phyloP scores from a whole-genome alignment of 495 filamentous ascomycete species.

The Trichoderma gamsii region DNA sequence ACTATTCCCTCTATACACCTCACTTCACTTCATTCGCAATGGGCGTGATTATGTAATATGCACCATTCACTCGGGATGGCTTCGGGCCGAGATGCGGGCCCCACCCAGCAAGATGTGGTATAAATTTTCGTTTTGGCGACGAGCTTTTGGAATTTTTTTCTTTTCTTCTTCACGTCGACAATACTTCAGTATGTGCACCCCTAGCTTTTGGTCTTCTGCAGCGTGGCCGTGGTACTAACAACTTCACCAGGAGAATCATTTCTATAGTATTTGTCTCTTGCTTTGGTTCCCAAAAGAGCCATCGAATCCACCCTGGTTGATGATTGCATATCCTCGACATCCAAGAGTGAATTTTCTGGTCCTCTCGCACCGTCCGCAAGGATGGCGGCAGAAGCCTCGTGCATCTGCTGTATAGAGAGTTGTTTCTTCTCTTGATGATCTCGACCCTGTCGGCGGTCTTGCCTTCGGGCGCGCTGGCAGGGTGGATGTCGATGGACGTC shows the following conservation, averaged over 20 bases:
- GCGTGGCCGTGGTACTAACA: background rate
- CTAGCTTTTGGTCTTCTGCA: conserved; percentile 20
- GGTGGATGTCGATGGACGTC: conserved; percentile 59
- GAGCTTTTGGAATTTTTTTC: conserved; percentile 25
- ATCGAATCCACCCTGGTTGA: conserved; percentile 60
- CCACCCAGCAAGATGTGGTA: conserved; percentile 20
- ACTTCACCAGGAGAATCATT: conserved; percentile 65
- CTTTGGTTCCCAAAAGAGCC: conserved; percentile 69
- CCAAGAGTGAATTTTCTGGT: conserved; percentile 53
- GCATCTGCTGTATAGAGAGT: conserved; percentile 45
- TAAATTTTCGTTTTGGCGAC: conserved; percentile 25
- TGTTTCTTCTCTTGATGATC: conserved; percentile 43
- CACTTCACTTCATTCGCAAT: too few relatives aligned
- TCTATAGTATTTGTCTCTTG: conserved; percentile 80
- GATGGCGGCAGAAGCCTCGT: conserved; percentile 35
- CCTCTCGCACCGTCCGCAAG: conserved; percentile 47
- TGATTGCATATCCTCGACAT: conserved; percentile 52
- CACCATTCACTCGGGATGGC: background rate
- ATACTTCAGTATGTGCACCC: conserved; percentile 52
- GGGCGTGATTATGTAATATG: background rate
- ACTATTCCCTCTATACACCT: too few relatives aligned
- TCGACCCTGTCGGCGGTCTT: conserved; percentile 47
- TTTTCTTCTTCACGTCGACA: conserved; percentile 52
- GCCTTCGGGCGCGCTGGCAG: conserved; percentile 49
- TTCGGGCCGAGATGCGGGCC: background rate